Evolutionary conservation across 371 early-diverging fungal genomes (phyloP).

Genomic region (Caulochytrium protostelioides): DNA sequence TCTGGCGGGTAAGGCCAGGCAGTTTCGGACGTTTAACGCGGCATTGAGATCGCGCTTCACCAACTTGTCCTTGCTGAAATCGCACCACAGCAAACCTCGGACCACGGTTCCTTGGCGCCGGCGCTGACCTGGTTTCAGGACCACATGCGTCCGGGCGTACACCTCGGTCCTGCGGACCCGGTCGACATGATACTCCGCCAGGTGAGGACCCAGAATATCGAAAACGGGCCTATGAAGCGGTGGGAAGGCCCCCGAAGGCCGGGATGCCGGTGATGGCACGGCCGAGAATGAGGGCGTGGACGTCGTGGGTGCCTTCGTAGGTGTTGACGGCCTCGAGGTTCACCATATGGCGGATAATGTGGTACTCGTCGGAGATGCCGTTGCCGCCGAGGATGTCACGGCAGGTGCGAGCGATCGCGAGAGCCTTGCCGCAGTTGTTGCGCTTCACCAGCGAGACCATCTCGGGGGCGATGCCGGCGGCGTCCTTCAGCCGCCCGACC

Average conservation of each 20-base stretch:
- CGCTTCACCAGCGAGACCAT: slow-evolving; percentile 93
- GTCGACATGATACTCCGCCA: no score
- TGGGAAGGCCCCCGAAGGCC: slow-evolving; percentile 45
- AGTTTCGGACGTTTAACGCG: no score
- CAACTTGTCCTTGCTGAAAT: no score
- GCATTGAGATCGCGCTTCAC: no score
- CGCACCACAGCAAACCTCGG: no score
- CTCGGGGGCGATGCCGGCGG: slow-evolving; percentile 64
- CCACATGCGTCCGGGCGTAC: no score
- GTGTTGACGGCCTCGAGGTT: slow-evolving; percentile 93
- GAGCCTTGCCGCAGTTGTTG: slow-evolving; percentile 85
- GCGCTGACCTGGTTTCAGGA: no score
- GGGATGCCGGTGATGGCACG: slow-evolving; percentile 85
- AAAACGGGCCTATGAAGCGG: no score
- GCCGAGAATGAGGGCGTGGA: slow-evolving; percentile 86
- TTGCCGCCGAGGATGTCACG: slow-evolving; percentile 49
- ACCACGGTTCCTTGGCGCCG: no score
- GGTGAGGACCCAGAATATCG: no score
- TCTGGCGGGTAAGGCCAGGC: no score
- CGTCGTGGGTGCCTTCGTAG: slow-evolving; percentile 90
- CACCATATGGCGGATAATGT: slow-evolving; percentile 82
- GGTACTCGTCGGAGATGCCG: slow-evolving; percentile 87
- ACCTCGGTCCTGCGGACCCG: no score
- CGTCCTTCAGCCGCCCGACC: slow-evolving; percentile 85
- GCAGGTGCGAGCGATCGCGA: slow-evolving; percentile 72